Evolutionary conservation across 345 rosid genomes (phyloP).

Genomic region (Eucalyptus virginea): DNA sequence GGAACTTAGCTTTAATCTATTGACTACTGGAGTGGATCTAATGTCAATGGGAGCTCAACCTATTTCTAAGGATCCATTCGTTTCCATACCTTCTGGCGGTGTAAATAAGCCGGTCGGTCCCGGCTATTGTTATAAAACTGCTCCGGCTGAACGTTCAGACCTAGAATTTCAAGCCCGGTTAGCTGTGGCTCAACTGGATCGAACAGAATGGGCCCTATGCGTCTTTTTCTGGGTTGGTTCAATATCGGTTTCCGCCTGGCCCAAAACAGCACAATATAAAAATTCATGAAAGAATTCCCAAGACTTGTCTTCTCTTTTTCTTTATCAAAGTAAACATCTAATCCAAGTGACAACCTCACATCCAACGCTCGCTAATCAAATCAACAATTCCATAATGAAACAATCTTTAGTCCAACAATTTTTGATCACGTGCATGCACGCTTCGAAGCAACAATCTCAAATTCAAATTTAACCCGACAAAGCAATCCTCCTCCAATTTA

Average conservation of each 20-base stretch:
- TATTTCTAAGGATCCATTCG: not conserved
- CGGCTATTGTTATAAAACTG: not conserved
- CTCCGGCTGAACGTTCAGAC: not conserved
- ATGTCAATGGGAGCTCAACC: not conserved
- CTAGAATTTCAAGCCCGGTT: not conserved
- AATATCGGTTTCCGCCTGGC: not conserved
- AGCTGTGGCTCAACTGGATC: not conserved
- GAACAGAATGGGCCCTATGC: not conserved
- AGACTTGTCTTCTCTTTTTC: not conserved
- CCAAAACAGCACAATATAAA: too few species aligned
- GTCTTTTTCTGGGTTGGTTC: not conserved
- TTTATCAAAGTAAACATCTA: not conserved
- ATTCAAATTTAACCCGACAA: not conserved
- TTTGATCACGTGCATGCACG: not conserved
- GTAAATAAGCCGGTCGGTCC: not conserved
- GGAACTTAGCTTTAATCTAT: not conserved
- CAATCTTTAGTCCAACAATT: not conserved
- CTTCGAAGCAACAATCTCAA: not conserved
- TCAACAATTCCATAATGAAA: not conserved
- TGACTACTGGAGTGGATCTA: not conserved
- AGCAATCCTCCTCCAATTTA: not conserved
- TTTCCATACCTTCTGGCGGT: not conserved
- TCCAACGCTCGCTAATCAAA: not conserved
- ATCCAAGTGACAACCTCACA: not conserved
- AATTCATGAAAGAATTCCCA: not conserved